Evolutionary conservation across 208 protist genomes (phyloP).

Genomic region (Strigomonas culicis): DNA sequence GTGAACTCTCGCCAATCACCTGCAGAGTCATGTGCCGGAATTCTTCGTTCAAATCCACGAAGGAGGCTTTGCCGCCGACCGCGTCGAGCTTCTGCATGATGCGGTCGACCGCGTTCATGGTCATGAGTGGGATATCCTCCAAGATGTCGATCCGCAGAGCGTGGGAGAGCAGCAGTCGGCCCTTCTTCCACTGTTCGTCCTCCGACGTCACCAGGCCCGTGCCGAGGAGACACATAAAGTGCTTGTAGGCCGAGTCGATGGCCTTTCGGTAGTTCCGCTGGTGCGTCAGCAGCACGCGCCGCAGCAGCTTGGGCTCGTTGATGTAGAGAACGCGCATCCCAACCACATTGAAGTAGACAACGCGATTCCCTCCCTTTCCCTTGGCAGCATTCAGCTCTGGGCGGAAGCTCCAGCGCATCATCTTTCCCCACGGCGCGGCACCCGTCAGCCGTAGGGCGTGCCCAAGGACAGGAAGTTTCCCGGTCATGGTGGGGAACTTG

Average conservation of each 20-base stretch:
- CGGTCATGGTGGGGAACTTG: constrained; percentile 55
- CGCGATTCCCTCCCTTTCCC: constrained; percentile 21
- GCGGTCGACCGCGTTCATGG: constrained; percentile 51
- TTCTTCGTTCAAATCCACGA: constrained; percentile 84
- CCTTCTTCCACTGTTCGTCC: constrained; percentile 85
- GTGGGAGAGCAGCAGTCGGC: constrained; percentile 74
- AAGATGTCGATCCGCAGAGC: constrained; percentile 87
- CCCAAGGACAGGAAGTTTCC: constrained; percentile 67
- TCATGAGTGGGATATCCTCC: constrained; percentile 76
- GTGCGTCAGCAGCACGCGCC: constrained; percentile 80
- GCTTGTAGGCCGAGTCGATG: constrained; percentile 77
- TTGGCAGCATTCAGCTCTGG: constrained; percentile 32
- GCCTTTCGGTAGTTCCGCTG: constrained; percentile 87
- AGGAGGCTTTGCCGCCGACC: constrained; percentile 14
- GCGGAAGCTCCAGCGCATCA: constrained; percentile 73
- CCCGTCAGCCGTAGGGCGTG: constrained; percentile 69
- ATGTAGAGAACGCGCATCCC: constrained; percentile 82
- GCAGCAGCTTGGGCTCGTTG: constrained; percentile 74
- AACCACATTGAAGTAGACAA: constrained; percentile 75
- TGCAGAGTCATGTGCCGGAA: constrained; percentile 90
- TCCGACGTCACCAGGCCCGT: constrained; percentile 85
- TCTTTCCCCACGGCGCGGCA: constrained; percentile 68
- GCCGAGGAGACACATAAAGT: constrained; percentile 88
- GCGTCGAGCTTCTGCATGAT: constrained; percentile 60
- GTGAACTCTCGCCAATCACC: constrained; percentile 81